Percentiles rank a stretch among this genome's conserved stretches.
Evolutionary conservation across 768 basidiomycete genomes (phyloP).

Genomic region (Agaricus blazei): DNA sequence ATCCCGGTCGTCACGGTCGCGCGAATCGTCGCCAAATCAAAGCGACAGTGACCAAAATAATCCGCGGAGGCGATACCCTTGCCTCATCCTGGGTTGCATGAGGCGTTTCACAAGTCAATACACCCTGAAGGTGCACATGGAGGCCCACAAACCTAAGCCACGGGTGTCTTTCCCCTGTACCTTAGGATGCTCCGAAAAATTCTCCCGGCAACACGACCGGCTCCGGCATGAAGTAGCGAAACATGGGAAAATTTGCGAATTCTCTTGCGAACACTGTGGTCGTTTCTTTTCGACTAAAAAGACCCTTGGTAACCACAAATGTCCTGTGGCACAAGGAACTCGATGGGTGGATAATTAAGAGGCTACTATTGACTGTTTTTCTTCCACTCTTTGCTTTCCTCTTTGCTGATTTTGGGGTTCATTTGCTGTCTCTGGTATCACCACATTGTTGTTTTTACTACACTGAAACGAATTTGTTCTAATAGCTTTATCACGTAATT

Average conservation of each 20-base stretch:
- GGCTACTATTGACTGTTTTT: background rate
- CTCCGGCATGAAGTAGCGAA: conserved; percentile 56
- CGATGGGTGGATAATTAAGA: conserved; percentile 38
- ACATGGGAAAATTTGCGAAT: conserved; percentile 53
- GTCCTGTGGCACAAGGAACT: conserved; percentile 44
- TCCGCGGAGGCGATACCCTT: conserved; percentile 40
- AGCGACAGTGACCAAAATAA: conserved; percentile 28
- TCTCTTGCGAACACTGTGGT: conserved; percentile 44
- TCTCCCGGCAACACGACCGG: conserved; percentile 53
- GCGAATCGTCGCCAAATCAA: conserved; percentile 27
- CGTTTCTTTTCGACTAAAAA: conserved; percentile 50
- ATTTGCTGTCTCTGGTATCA: background rate
- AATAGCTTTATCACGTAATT: no score
- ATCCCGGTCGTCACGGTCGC: conserved; percentile 19
- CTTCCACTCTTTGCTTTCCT: background rate
- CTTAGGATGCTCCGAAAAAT: conserved; percentile 48
- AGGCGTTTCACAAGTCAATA: conserved; percentile 51
- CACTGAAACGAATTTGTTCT: no score
- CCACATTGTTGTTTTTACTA: no score
- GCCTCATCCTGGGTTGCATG: conserved; percentile 40
- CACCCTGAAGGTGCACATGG: conserved; percentile 51
- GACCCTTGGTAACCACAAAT: conserved; percentile 52
- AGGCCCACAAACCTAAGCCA: conserved; percentile 49
- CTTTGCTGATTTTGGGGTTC: background rate
- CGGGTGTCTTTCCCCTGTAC: conserved; percentile 45